Evolutionary conservation across 2,329 filamentous ascomycete genomes (phyloP), one percentile per base, ranked within the genome.

Genomic region (Sclerotinia spermophila): DNA sequence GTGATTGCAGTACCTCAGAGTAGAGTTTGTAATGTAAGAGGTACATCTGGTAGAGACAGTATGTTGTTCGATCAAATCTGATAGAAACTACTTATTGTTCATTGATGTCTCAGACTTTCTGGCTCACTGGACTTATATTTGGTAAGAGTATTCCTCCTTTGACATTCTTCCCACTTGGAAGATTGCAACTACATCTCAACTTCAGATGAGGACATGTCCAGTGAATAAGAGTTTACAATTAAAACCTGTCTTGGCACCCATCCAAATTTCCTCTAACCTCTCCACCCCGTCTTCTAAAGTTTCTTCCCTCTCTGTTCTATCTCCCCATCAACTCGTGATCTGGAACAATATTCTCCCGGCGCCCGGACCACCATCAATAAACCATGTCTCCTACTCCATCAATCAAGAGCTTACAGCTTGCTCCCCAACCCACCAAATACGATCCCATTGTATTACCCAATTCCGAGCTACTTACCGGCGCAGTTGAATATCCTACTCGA

Each of bases 401-500:
- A 17, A n/a, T 40, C 62, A 30, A 66, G 62, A 66, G 62, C 48
- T 66, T 53, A 53, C 48, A 53, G 33, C 62, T 53, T n/a, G n/a
- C 62, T 55, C 35, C 45, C 21, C 24, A 53, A 38, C 45, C 17
- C n/a, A 40, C 45, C n/a, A 53, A 66, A 27, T 42, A 66, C 62
- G 44, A 53, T 53, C 62, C 62, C n/a, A 53, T 53, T 24, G 35
- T 53, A 53, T 30, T 27, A 8, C 62, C 45, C n/a, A 66, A 66
- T n/a, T 66, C 62, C 35, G 62, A 66, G 35, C 15, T 53, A 15
- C 48, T 66, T 30, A 66, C 62, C 6, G 62, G 62, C 38, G 62
- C 62, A 24, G 45, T 66, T n/a, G 62, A 66, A 40, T 66, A 66
- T 24, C 62, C 62, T 17, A 66, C 62, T 30, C 62, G 62, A 53